A percentile compares a stretch with the other conserved stretches of the same genome.
phyloP scores from a whole-genome alignment of 1,139 yeast genomes.

The Yamadazyma epiphylla region DNA sequence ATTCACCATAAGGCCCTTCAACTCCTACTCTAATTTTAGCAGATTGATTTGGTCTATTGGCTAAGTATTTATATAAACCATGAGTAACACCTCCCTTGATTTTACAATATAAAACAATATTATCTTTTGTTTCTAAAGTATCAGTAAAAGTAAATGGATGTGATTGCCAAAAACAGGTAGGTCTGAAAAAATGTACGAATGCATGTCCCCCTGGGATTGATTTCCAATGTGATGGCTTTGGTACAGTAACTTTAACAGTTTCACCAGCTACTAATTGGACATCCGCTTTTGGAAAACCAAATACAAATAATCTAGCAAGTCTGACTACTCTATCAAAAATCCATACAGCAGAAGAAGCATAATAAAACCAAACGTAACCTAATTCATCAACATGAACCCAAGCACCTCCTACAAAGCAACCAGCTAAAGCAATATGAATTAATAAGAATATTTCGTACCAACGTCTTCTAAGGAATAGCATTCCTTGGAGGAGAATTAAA shows the following conservation, averaged over 20 bases:
- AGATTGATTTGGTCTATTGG: slow-evolving; percentile 20
- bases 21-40: slow-evolving; percentile 29
- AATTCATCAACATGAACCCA: slow-evolving; percentile 39
- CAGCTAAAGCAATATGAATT: slow-evolving; percentile 39
- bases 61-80: slow-evolving; percentile 26
- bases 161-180: slow-evolving; percentile 38
- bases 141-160: slow-evolving; percentile 40
- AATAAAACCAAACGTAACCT: slow-evolving; percentile 38
- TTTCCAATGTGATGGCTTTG: slow-evolving; percentile 39
- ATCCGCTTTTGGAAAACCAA: slow-evolving; percentile 38
- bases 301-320: slow-evolving; percentile 25
- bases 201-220: slow-evolving; percentile 51
- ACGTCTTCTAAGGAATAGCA: slow-evolving; percentile 35
- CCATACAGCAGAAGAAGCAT: slow-evolving; percentile 43
- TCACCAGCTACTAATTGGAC: slow-evolving; percentile 33
- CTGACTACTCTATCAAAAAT: slow-evolving; percentile 39
- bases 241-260: slow-evolving; percentile 37
- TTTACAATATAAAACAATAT: slow-evolving; percentile 28
- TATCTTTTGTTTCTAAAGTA: slow-evolving; percentile 16
- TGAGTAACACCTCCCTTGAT: slow-evolving; percentile 39
- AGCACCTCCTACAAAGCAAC: slow-evolving; percentile 36
- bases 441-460: slow-evolving; percentile 43
- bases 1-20: slow-evolving; percentile 42
- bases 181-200: slow-evolving; percentile 41
- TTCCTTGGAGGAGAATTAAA: slow-evolving; percentile 32